Base-by-base conservation (phyloP, 805 yeast genomes). In the Kodamaea kaohsiungensis region DNA sequence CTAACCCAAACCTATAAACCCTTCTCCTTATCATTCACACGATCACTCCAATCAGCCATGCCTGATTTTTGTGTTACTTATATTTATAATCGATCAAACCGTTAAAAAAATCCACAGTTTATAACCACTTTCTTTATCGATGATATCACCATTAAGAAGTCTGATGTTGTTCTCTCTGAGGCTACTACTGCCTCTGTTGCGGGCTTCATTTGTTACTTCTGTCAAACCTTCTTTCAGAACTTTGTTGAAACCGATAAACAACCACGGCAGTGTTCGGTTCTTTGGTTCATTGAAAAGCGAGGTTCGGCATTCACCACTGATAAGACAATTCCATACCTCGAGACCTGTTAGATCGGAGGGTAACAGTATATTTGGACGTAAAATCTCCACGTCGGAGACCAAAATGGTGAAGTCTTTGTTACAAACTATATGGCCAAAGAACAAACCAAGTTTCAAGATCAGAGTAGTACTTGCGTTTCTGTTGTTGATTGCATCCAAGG, bases 391-490 rank as follows among this genome's bases (percentile, higher is more conserved):
- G 46, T 42, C 55, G 35, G 83, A 82, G 59, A 56, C 75, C 53
- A 67, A 80, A 56, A 90, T 90, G 68, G 70, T 90, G 54, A 78
- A 76, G 61, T 86, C 89, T 49, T 73, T 90, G 46, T 60, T 88
- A 56, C 74, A 81, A 13, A 90, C 91, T 54, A 79, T 90, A 13
- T 90, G 97, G 97, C 97, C 97, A 9, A 83, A 82, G 60, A 79
- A 84, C 55, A 84, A 87, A 55, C 76, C 81, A 3, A 78, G 85
- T 52, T 87, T 87, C 55, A 88, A 85, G 65, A 61, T 82, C 30
- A 76, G 99, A 46, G 98, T 95, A 1, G 71, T 88, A 0, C 58
- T 88, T 6, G 98, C 98, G 0, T 67, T 95, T 15, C 61, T 85
- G 0, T 74, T 95, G 54, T 77, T 95, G 55, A 81, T 95, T 3